These are phyloP conservation scores for Hypoxylon sp. DNA, from an alignment of 2,329 filamentous ascomycete genomes.

Conservation along the genomic window DNA sequence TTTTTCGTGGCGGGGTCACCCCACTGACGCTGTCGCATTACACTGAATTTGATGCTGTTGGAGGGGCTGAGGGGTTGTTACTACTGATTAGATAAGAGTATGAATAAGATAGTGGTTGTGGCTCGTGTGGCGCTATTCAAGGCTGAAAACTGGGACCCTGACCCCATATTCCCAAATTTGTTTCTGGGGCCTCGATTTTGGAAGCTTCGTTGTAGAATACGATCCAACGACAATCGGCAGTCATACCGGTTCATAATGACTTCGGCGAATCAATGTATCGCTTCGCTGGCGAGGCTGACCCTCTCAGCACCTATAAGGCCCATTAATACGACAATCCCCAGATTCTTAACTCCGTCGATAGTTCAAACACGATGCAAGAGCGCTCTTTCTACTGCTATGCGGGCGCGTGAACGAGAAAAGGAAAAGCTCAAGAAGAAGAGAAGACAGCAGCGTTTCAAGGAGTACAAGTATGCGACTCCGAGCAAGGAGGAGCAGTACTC, in stretches of 20 bases:
- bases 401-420: conserved; percentile 66
- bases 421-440: conserved; percentile 69
- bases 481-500: conserved; percentile 80
- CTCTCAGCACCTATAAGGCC: conserved; percentile 62
- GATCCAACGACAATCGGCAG: conserved; percentile 27
- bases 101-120: conserved; percentile 20
- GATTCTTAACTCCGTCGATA: conserved; percentile 64
- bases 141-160: conserved; percentile 25
- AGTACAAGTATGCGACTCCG: conserved; percentile 75
- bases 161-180: conserved; percentile 46
- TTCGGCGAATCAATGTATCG: conserved; percentile 67
- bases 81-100: conserved; percentile 25
- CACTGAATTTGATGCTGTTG: conserved; percentile 29
- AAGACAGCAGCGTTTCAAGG: conserved; percentile 75
- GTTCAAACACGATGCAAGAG: conserved; percentile 63
- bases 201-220: conserved; percentile 27
- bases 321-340: conserved; percentile 61
- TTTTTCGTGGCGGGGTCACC: conserved; percentile 47
- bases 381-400: conserved; percentile 47
- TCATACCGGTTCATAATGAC: conserved; percentile 60
- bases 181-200: conserved; percentile 35
- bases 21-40: conserved; percentile 33
- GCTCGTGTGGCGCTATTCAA: conserved; percentile 35
- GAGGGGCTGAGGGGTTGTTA: conserved; percentile 31
- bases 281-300: conserved; percentile 67